Base-by-base conservation (phyloP, 2,329 filamentous ascomycete genomes). In the Cryphonectria carpinicola region DNA sequence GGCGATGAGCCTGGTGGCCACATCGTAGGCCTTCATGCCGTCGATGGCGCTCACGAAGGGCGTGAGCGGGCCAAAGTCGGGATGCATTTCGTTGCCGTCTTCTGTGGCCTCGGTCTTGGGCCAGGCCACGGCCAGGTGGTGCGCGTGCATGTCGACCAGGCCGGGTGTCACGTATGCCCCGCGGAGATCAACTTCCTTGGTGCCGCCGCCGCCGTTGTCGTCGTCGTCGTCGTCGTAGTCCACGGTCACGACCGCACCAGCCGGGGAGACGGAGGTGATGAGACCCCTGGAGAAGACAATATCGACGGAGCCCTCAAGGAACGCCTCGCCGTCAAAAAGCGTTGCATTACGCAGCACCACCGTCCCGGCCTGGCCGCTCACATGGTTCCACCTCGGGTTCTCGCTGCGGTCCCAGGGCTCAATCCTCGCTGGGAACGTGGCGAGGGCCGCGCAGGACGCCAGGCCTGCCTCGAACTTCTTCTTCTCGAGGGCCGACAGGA, bases 101-200 rank as follows among this genome's bases (percentile, higher is more conserved):
- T 74, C 74, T 7, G 74, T 78, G 17, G 76, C 75, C 64, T 62
- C 2, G 80, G 70, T 4, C 32, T 5, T 39, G 1, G 82, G 83
- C 80, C 80, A 83, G 25, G 75, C 49, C 11, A 71, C 69, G 1
- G 78, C 63, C 32, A 80, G 75, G 71, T 83, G 81, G 74, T 84
- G 83, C 2, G 82, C 83, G 74, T 85, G 83, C 79, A 84, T 81
- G 72, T 84, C 83, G 1, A 85, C 79, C 5, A 85, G 74, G 1
- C 83, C 83, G 0, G 82, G 82, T 0, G 82, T 84, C 37, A 84
- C 80, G 72, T 79, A 80, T 65, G 78, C 78, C 7, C 83, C 82
- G 41, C 76, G 73, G 46, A 84, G 68, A 56, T 82, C 71, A 43
- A 77, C 74, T 28, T 78, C 77, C 46, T 73, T 46, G 2, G 64